Evolutionary conservation across 176 grass and related monocot species (phyloP).

Genomic region (Avena atlantica): DNA sequence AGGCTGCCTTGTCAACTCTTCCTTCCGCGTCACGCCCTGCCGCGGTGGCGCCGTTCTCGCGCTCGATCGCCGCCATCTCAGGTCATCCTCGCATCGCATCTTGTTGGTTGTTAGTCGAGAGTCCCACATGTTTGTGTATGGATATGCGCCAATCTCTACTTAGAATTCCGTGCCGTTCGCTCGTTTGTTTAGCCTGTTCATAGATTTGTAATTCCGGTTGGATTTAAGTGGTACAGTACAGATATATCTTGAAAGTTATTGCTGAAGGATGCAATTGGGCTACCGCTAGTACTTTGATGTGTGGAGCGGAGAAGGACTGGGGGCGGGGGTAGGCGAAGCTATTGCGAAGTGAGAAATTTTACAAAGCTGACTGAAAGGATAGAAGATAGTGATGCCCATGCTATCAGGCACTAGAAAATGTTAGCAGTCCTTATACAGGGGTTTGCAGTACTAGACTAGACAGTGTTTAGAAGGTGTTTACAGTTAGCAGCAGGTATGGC

Average conservation of each 20-base stretch:
- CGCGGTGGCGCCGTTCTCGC: slow-evolving; percentile 39
- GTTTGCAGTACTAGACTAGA: background rate
- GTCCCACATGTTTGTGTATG: background rate
- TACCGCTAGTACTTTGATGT: background rate
- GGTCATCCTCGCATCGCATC: slow-evolving; percentile 36
- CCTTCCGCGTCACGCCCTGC: slow-evolving; percentile 39
- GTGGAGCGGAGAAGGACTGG: background rate
- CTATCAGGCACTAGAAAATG: background rate
- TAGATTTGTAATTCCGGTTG: slow-evolving; percentile 9
- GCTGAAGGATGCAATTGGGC: background rate
- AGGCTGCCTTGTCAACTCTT: slow-evolving; percentile 34
- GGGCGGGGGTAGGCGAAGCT: background rate
- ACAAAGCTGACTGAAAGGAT: background rate
- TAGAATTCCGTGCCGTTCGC: background rate
- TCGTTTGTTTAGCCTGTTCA: slow-evolving; percentile 17
- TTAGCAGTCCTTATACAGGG: background rate
- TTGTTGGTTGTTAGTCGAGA: background rate
- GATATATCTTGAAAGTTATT: background rate
- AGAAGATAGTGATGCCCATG: background rate
- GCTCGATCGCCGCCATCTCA: slow-evolving; percentile 48
- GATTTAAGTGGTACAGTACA: background rate
- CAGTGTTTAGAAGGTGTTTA: background rate
- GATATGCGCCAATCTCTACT: background rate
- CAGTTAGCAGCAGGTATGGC: background rate
- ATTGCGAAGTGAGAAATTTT: background rate